Evolutionary conservation across 257 asterid genomes (phyloP).

Genomic region (Galeopsis tetrahit): DNA sequence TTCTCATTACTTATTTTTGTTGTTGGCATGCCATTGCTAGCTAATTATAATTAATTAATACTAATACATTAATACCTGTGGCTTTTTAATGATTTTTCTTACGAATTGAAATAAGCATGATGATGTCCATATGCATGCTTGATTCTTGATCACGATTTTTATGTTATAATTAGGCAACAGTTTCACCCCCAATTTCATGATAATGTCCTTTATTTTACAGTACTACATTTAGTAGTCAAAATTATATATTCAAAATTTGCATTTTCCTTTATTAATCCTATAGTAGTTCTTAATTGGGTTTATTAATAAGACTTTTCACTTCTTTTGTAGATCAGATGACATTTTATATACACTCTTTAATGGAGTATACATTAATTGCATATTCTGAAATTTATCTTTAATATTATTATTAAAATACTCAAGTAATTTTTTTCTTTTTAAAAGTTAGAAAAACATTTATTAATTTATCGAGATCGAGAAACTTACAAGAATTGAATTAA

Average conservation of each 20-base stretch:
- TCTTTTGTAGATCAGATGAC: too few relatives aligned
- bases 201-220: neutral
- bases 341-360: too few relatives aligned
- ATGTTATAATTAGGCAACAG: constrained; percentile 13
- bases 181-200: neutral
- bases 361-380: too few relatives aligned
- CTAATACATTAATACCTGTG: neutral
- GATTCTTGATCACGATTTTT: constrained; percentile 33
- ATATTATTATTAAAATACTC: too few relatives aligned
- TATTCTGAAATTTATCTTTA: too few relatives aligned
- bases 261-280: neutral
- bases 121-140: constrained; percentile 36
- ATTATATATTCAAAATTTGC: neutral
- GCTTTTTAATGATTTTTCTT: constrained; percentile 31
- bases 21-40: constrained; percentile 38
- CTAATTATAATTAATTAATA: constrained; percentile 31
- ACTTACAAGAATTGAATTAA: too few relatives aligned
- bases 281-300: too few relatives aligned
- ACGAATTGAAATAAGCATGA: constrained; percentile 20
- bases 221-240: neutral
- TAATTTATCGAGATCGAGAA: too few relatives aligned
- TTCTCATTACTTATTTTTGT: constrained; percentile 25
- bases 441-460: too few relatives aligned
- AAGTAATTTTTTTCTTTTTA: too few relatives aligned
- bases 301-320: too few relatives aligned